Percentiles rank a stretch among this genome's conserved stretches.
Conservation (phyloP, 2,329 filamentous ascomycete species). For the Rutstroemia sp. region DNA sequence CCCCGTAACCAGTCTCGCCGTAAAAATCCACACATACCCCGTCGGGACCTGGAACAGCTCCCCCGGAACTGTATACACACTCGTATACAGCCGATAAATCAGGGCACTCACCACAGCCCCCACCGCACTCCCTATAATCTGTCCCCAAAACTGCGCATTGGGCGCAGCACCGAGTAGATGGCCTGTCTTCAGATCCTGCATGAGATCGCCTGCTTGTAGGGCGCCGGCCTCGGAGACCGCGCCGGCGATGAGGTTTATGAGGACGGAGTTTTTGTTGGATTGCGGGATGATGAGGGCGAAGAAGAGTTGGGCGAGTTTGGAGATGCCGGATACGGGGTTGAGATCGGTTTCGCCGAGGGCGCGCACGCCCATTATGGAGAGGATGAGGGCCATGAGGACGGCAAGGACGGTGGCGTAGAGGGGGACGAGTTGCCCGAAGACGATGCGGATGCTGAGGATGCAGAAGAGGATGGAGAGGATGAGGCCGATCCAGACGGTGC, state of each 20-base stretch:
- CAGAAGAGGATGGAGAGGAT: slow-evolving; percentile 72
- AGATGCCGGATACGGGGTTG: slow-evolving; percentile 94
- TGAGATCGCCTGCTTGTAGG: slow-evolving; percentile 88
- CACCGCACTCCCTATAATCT: slow-evolving; percentile 81
- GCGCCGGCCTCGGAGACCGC: slow-evolving; percentile 81
- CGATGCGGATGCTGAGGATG: slow-evolving; percentile 69
- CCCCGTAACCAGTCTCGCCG: slow-evolving; percentile 84
- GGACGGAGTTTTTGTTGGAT: slow-evolving; percentile 73
- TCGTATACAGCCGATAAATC: slow-evolving; percentile 85
- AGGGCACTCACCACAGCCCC: slow-evolving; percentile 81
- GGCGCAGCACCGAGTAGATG: slow-evolving; percentile 88
- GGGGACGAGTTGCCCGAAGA: slow-evolving; percentile 78
- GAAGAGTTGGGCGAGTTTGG: slow-evolving; percentile 90
- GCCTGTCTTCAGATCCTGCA: slow-evolving; percentile 96
- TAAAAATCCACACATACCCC: slow-evolving; percentile 96
- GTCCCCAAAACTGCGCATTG: slow-evolving; percentile 93
- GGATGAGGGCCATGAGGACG: slow-evolving; percentile 74
- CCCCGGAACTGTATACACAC: slow-evolving; percentile 81
- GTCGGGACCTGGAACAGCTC: slow-evolving; percentile 91
- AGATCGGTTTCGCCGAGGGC: slow-evolving; percentile 79
- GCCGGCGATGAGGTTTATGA: slow-evolving; percentile 91
- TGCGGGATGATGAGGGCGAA: slow-evolving; percentile 86
- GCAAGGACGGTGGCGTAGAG: slow-evolving; percentile 68
- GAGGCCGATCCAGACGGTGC: slow-evolving; percentile 67
- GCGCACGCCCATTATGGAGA: slow-evolving; percentile 69